Percentiles rank a stretch among this genome's conserved stretches.
phyloP scores from a whole-genome alignment of 176 grass and related monocot species.

The Oryza punctata region DNA sequence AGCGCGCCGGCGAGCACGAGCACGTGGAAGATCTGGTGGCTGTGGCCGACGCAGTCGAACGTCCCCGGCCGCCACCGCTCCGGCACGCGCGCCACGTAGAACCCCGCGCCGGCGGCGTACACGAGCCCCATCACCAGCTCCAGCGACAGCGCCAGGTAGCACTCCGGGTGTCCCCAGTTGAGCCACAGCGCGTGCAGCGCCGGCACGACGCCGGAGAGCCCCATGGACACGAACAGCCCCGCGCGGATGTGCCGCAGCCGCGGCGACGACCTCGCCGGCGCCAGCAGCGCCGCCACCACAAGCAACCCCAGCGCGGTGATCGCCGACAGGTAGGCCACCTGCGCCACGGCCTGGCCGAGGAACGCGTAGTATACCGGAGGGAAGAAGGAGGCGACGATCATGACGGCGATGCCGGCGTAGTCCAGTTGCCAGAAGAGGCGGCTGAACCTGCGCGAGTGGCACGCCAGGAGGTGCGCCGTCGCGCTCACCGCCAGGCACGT shows the following conservation, averaged over 20 bases:
- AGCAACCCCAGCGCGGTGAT: slow-evolving; percentile 69
- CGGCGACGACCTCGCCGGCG: slow-evolving; percentile 61
- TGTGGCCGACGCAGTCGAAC: slow-evolving; percentile 76
- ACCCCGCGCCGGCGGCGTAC: slow-evolving; percentile 57
- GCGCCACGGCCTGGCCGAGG: slow-evolving; percentile 50
- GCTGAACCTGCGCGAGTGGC: slow-evolving; percentile 78
- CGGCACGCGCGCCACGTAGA: slow-evolving; percentile 80
- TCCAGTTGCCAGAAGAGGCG: slow-evolving; percentile 86
- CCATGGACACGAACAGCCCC: slow-evolving; percentile 70
- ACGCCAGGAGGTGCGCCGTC: slow-evolving; percentile 80
- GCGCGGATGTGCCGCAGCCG: slow-evolving; percentile 69
- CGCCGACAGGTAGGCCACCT: slow-evolving; percentile 62
- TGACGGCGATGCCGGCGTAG: slow-evolving; percentile 90
- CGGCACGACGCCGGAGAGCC: slow-evolving; percentile 63
- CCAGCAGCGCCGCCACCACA: slow-evolving; percentile 63
- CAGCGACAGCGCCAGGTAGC: slow-evolving; percentile 64
- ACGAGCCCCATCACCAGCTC: slow-evolving; percentile 76
- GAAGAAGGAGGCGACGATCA: slow-evolving; percentile 94
- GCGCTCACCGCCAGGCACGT: slow-evolving; percentile 79
- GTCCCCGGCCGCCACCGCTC: slow-evolving; percentile 80
- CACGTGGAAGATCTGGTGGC: slow-evolving; percentile 97
- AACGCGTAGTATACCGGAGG: slow-evolving; percentile 92
- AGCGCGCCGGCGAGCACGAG: slow-evolving; percentile 81
- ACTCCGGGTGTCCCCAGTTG: slow-evolving; percentile 60
- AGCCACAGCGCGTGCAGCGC: slow-evolving; percentile 67